Percentiles rank a stretch among this genome's conserved stretches.
Conservation (phyloP, 108 stramenopile genomes). For the Seminavis robusta region DNA sequence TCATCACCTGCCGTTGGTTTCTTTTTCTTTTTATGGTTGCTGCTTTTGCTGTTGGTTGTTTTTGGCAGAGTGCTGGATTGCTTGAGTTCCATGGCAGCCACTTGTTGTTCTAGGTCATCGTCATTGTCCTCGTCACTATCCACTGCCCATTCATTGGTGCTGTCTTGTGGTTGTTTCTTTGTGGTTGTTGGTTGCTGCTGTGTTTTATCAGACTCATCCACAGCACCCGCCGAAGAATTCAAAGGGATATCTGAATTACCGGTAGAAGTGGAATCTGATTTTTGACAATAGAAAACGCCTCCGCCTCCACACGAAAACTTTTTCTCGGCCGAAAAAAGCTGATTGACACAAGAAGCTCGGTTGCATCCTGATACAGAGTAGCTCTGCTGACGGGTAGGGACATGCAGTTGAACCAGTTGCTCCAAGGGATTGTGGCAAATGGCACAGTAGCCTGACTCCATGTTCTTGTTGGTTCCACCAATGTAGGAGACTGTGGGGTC, state of each 20-base stretch:
- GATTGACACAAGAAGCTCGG: constrained; percentile 16
- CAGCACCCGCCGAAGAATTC: constrained; percentile 22
- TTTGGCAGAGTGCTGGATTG: background rate
- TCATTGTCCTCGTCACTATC: constrained; percentile 27
- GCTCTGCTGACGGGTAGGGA: constrained; percentile 33
- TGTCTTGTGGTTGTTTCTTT: background rate
- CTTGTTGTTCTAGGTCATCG: constrained; percentile 60
- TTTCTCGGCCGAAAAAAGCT: constrained; percentile 18
- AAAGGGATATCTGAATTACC: background rate
- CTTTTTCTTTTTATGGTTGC: constrained; percentile 9
- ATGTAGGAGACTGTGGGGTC: constrained; percentile 45
- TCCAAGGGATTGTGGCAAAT: constrained; percentile 45
- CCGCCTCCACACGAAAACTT: constrained; percentile 36
- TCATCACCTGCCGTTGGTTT: constrained; percentile 1
- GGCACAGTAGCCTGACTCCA: constrained; percentile 28
- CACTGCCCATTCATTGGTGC: constrained; percentile 50
- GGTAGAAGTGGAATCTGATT: constrained; percentile 1
- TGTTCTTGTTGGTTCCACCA: constrained; percentile 40
- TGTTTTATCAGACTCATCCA: constrained; percentile 15
- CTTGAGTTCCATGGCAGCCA: constrained; percentile 28
- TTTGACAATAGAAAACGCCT: constrained; percentile 38
- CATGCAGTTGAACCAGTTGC: constrained; percentile 52
- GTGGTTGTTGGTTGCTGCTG: background rate
- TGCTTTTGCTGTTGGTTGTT: constrained; percentile 2
- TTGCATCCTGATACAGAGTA: constrained; percentile 56